phyloP scores from a whole-genome alignment of 192 early-diverging fungal genomes.

The Coemansia sp. region DNA sequence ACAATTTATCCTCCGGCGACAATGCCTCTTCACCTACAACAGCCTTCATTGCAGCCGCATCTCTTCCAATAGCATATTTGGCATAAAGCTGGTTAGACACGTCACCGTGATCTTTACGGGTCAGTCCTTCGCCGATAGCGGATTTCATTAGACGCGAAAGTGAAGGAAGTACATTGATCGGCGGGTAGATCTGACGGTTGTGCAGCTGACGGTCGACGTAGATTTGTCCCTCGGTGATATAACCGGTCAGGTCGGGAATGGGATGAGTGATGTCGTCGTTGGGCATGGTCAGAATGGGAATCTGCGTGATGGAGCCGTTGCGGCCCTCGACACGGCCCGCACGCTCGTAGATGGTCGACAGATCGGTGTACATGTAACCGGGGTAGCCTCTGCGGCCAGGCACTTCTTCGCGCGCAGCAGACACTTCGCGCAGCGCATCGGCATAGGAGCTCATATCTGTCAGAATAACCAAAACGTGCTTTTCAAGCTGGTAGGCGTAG shows the following conservation, averaged over 20 bases:
- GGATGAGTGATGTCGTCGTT: slow-evolving; percentile 99
- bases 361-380: slow-evolving; percentile 99
- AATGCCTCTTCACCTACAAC: slow-evolving; percentile 99
- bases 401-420: slow-evolving; percentile 98
- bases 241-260: slow-evolving; percentile 99
- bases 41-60: slow-evolving; percentile 99
- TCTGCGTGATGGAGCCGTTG: slow-evolving; percentile 98
- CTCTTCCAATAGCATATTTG: slow-evolving; percentile 98
- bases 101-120: slow-evolving; percentile 97
- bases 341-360: slow-evolving; percentile 99
- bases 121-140: slow-evolving; percentile 97
- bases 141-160: slow-evolving; percentile 99
- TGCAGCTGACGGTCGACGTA: slow-evolving; percentile 97
- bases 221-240: slow-evolving; percentile 99
- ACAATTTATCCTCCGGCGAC: slow-evolving; percentile 96
- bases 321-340: slow-evolving; percentile 96
- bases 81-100: slow-evolving; percentile 99
- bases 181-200: slow-evolving; percentile 99
- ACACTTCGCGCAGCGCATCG: slow-evolving; percentile 98
- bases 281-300: slow-evolving; percentile 99
- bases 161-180: slow-evolving; percentile 98
- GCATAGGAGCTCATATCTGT: slow-evolving; percentile 99
- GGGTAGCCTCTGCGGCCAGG: slow-evolving; percentile 99
- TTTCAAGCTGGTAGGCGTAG: slow-evolving; percentile 98
- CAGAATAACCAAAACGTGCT: slow-evolving; percentile 98